Conservation (phyloP, 192 early-diverging fungal genomes). For the Phlyctochytrium planicorne region DNA sequence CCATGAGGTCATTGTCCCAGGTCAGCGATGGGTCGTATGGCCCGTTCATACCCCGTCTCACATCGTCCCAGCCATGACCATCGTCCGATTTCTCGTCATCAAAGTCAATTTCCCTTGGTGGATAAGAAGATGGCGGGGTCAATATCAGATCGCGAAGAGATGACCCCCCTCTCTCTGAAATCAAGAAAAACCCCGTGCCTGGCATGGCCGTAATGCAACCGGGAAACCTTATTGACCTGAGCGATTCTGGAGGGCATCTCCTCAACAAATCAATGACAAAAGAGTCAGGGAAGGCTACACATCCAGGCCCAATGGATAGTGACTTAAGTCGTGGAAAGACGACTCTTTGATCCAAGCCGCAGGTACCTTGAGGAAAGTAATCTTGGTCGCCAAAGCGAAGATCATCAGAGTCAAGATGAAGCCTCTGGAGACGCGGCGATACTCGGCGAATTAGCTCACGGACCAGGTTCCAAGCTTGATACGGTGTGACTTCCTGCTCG, state of each 20-base stretch:
- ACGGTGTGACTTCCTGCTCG: slow-evolving; percentile 25
- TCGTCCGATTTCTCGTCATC: neutral
- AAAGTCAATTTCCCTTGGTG: slow-evolving; percentile 2
- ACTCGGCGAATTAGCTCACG: slow-evolving; percentile 20
- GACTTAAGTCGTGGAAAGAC: slow-evolving; percentile 12
- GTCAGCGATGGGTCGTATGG: neutral
- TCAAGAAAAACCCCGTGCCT: slow-evolving; percentile 1
- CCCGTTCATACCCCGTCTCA: neutral
- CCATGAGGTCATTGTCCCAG: slow-evolving; percentile 14
- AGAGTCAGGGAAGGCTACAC: slow-evolving; percentile 23
- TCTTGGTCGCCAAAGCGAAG: slow-evolving; percentile 15
- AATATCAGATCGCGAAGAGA: slow-evolving; percentile 23
- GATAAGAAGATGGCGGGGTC: slow-evolving; percentile 21
- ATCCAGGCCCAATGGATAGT: slow-evolving; percentile 20
- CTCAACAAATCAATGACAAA: slow-evolving; percentile 21
- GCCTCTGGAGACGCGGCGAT: slow-evolving; percentile 13
- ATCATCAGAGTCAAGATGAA: slow-evolving; percentile 19
- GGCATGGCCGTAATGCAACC: slow-evolving; percentile 10
- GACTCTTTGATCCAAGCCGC: slow-evolving; percentile 27
- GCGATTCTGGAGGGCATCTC: slow-evolving; percentile 13
- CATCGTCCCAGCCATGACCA: neutral
- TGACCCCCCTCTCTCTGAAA: slow-evolving; percentile 18
- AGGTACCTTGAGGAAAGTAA: slow-evolving; percentile 10
- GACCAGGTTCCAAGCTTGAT: slow-evolving; percentile 22
- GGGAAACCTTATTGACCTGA: slow-evolving; percentile 12